Conservation (phyloP, 2,329 filamentous ascomycete species). For the Sclerotinia glacialis region DNA sequence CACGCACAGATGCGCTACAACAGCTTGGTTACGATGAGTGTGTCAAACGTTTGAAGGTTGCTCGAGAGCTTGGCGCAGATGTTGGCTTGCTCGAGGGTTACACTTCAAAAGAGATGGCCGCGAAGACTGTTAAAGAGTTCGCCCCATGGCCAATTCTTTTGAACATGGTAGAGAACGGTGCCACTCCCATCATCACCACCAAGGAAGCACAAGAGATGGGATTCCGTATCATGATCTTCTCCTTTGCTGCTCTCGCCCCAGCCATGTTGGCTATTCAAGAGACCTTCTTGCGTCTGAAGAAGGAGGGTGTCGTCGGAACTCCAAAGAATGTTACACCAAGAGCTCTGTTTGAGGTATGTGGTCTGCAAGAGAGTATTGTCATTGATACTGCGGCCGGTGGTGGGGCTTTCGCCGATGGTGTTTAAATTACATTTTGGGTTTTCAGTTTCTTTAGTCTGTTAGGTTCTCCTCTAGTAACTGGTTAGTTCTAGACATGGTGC, state of each 20-base stretch:
- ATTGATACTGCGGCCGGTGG: constrained; percentile 44
- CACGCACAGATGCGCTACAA: constrained; percentile 60
- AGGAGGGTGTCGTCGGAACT: constrained; percentile 41
- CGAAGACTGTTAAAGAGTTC: constrained; percentile 47
- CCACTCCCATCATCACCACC: constrained; percentile 52
- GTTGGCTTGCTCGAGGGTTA: constrained; percentile 60
- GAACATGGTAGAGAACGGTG: constrained; percentile 57
- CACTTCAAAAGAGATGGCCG: constrained; percentile 48
- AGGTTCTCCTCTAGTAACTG: constrained; percentile 1
- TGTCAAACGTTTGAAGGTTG: constrained; percentile 49
- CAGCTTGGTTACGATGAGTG: constrained; percentile 56
- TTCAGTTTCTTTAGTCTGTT: background rate
- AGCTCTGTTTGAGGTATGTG: constrained; percentile 52
- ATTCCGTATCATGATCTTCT: constrained; percentile 59
- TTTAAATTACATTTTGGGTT: constrained; percentile 21
- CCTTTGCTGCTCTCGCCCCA: constrained; percentile 49
- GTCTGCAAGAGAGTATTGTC: constrained; percentile 49
- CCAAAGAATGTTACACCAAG: constrained; percentile 47
- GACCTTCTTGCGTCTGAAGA: constrained; percentile 42
- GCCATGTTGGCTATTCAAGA: constrained; percentile 46
- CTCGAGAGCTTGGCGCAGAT: constrained; percentile 56
- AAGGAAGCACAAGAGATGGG: constrained; percentile 54
- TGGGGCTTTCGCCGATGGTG: constrained; percentile 23
- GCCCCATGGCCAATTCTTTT: constrained; percentile 52
- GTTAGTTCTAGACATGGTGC: background rate